These are phyloP conservation scores for Penicillium macrosclerotiorum DNA, from an alignment of 495 filamentous ascomycete species.

Conservation along the genomic window DNA sequence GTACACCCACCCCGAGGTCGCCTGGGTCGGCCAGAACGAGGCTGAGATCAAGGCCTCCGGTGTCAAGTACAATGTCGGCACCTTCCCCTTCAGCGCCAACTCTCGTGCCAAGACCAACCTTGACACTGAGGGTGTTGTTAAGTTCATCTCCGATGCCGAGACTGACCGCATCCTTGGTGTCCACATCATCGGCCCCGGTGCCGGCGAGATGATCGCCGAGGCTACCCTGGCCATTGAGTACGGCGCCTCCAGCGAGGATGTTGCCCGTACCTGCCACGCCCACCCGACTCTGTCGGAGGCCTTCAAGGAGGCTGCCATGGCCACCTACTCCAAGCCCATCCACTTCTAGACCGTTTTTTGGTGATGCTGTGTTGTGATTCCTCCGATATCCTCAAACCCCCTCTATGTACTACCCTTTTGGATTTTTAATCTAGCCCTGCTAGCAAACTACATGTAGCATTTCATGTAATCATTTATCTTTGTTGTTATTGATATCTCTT, in stretches of 20 bases:
- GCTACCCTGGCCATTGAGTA: constrained; percentile 95
- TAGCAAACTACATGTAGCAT: constrained; percentile 48
- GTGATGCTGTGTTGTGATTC: constrained; percentile 14
- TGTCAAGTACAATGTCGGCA: constrained; percentile 85
- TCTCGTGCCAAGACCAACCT: constrained; percentile 98
- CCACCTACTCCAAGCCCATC: constrained; percentile 92
- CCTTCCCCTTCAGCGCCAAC: constrained; percentile 97
- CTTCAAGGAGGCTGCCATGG: constrained; percentile 99
- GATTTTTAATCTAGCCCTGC: constrained; percentile 38
- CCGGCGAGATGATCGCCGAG: constrained; percentile 99
- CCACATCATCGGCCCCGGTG: constrained; percentile 94
- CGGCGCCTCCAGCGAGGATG: constrained; percentile 90
- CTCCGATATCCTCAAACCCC: constrained; percentile 25
- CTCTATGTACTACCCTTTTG: constrained; percentile 38
- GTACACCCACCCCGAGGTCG: constrained; percentile 98
- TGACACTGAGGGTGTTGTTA: constrained; percentile 93
- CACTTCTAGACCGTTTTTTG: constrained; percentile 66
- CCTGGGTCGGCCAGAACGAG: constrained; percentile 98
- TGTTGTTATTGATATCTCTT: constrained; percentile 14
- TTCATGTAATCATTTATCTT: constrained; percentile 41
- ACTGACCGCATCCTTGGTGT: constrained; percentile 93
- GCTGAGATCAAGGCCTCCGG: constrained; percentile 88
- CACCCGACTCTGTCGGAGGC: constrained; percentile 96
- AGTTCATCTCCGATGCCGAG: constrained; percentile 95
- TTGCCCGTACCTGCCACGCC: constrained; percentile 92